Conservation (phyloP, 441 rosid species). For the Pelargonium cotyledonis region DNA sequence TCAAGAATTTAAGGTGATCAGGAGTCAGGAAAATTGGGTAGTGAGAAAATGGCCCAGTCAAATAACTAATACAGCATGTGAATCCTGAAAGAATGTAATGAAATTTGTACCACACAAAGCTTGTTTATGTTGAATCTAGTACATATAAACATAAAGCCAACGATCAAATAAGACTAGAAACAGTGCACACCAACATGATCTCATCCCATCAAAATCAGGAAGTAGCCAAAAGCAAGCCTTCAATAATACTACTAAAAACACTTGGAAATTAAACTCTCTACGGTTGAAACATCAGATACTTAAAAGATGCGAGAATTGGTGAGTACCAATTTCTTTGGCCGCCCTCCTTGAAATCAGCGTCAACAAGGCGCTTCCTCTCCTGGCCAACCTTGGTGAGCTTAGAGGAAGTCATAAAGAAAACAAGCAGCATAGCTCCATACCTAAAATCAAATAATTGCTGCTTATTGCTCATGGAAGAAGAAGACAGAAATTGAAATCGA, state of each 20-base stretch:
- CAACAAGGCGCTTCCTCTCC: conserved; percentile 67
- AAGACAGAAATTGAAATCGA: not conserved
- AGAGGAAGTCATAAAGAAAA: conserved; percentile 73
- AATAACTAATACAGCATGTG: not conserved
- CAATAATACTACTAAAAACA: not conserved
- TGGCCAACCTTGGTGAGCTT: conserved; percentile 83
- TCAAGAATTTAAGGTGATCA: not conserved
- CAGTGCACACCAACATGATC: not conserved
- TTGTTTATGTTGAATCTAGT: not conserved
- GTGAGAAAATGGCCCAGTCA: not conserved
- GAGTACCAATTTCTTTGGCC: conserved; percentile 85
- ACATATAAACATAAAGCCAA: not conserved
- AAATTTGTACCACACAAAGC: not conserved
- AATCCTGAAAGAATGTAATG: not conserved
- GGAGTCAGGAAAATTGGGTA: not conserved
- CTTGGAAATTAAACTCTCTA: not conserved
- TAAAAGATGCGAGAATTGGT: not conserved
- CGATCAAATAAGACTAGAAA: not conserved
- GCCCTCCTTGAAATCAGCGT: conserved; percentile 79
- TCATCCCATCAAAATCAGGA: not conserved
- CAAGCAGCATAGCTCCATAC: conserved; percentile 70
- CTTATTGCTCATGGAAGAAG: not conserved
- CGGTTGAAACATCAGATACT: not conserved
- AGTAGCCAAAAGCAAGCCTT: too few species aligned
- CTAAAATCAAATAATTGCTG: conserved; percentile 27